Base-by-base conservation (phyloP, 768 basidiomycete species). In the Russula dissimulans region DNA sequence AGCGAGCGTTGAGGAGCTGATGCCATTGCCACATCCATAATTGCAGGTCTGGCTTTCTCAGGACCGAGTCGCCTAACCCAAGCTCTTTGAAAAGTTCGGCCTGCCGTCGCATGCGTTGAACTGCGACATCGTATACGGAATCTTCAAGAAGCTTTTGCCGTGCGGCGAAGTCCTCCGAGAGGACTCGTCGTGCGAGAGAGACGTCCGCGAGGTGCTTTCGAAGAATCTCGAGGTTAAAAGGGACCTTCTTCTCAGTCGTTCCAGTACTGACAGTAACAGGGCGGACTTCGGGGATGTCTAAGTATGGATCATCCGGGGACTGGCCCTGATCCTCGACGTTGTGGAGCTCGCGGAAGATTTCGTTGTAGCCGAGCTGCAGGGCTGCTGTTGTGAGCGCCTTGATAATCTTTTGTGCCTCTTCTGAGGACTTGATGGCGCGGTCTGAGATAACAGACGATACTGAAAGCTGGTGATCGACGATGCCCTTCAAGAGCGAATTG, bases 21-120 rank as follows among this genome's bases (percentile, higher is more conserved):
- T 92, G 87, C 92, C 92, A 95, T 7, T 81, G 74, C 86, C 87
- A 91, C 89, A 95, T 91, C 87, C 87, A 88, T 43, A 73, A 71
- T 64, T 85, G 83, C 29, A 95, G 73, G 63, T 82, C 78, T 15
- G 74, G 73, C 32, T 75, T 72, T 46, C 74, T 75, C 54, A 83
- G 72, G 9, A 73, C 72, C 18, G 72, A 72, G 60, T 74, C 76
- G 31, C 71, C 78, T 26, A 90, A 65, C 14, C 86, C 85, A 17
- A 87, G 75, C 32, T 78, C 74, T 5, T 80, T 77, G 54, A 91
- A 79, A 1, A 78, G 52, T 58, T 85, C 78, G 9, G 79, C 73
- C 67, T 91, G 82, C 57, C 84, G 81, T 69, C 80, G 77, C 61
- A 89, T 75, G 10, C 88, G 83, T 66, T 84, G 81, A 3, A 82